phyloP scores from a whole-genome alignment of 2,329 filamentous ascomycete species.

The Colletotrichum agaves region DNA sequence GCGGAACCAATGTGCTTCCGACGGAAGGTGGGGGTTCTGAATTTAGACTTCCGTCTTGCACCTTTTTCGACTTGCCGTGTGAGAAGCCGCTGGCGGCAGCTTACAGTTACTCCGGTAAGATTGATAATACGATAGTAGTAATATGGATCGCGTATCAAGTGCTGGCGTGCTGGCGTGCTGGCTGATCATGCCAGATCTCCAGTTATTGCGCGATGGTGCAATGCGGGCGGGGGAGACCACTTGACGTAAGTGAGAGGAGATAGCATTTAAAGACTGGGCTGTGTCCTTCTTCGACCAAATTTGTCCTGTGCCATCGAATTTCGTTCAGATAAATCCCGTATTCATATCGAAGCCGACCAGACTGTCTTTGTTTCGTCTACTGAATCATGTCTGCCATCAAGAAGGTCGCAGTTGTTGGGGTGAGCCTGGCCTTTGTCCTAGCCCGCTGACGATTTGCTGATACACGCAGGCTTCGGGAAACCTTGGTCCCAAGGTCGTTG shows the following conservation, averaged over 20 bases:
- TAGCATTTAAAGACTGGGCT: conserved; percentile 25
- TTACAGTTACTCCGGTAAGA: too few relatives aligned
- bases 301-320: too few relatives aligned
- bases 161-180: conserved; percentile 2
- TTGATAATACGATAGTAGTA: background rate
- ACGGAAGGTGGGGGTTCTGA: background rate
- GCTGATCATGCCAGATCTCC: conserved; percentile 17
- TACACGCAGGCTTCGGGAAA: conserved; percentile 46
- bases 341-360: too few relatives aligned
- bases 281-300: too few relatives aligned
- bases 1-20: conserved; percentile 1
- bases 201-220: conserved; percentile 26
- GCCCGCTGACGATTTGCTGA: too few relatives aligned
- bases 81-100: background rate
- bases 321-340: too few relatives aligned
- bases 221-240: conserved; percentile 6
- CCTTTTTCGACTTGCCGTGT: background rate
- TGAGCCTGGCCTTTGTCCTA: conserved; percentile 38
- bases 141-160: conserved; percentile 7
- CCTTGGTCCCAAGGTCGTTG: conserved; percentile 45
- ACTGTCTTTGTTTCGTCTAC: too few relatives aligned
- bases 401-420: conserved; percentile 50
- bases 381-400: conserved; percentile 46
- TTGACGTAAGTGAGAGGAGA: background rate
- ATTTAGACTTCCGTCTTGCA: background rate